phyloP scores from a whole-genome alignment of 2,329 filamentous ascomycete species.

The Apiospora pterosperma region DNA sequence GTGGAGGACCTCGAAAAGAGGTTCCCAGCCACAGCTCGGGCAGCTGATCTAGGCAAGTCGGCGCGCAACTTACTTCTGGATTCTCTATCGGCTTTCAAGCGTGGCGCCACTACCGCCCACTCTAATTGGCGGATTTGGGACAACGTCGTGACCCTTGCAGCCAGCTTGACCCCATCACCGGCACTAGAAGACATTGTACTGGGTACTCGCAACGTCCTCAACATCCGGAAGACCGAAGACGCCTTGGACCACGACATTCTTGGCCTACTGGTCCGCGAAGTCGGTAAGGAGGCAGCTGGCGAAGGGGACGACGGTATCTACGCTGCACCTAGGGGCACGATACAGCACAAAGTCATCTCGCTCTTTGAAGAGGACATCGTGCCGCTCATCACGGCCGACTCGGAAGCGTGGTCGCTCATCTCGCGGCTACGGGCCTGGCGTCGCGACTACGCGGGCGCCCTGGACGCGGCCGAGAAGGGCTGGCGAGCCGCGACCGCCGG shows the following conservation, averaged over 20 bases:
- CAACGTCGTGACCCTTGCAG: constrained; percentile 85
- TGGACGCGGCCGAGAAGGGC: constrained; percentile 83
- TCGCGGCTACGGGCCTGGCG: constrained; percentile 72
- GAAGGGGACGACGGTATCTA: constrained; percentile 24
- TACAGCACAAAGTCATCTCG: constrained; percentile 61
- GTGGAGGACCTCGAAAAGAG: constrained; percentile 7
- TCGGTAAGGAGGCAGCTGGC: constrained; percentile 37
- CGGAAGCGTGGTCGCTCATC: constrained; percentile 74
- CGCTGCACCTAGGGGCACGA: constrained; percentile 52
- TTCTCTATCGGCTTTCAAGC: constrained; percentile 80
- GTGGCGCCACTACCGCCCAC: constrained; percentile 77
- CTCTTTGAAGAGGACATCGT: constrained; percentile 73
- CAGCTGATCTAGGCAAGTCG: constrained; percentile 40
- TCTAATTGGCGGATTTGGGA: constrained; percentile 95
- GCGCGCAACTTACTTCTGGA: constrained; percentile 62
- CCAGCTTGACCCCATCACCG: constrained; percentile 67
- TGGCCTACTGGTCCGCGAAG: constrained; percentile 67
- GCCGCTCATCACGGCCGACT: constrained; percentile 79
- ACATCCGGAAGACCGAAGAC: constrained; percentile 73
- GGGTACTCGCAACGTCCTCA: constrained; percentile 71
- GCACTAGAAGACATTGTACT: constrained; percentile 72
- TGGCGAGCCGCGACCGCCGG: constrained; percentile 71
- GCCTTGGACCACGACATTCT: constrained; percentile 75
- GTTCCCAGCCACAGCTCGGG: constrained; percentile 30
- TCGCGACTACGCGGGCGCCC: constrained; percentile 64